phyloP scores from a whole-genome alignment of 2,329 filamentous ascomycete species.

The Trichoderma endophyticum region DNA sequence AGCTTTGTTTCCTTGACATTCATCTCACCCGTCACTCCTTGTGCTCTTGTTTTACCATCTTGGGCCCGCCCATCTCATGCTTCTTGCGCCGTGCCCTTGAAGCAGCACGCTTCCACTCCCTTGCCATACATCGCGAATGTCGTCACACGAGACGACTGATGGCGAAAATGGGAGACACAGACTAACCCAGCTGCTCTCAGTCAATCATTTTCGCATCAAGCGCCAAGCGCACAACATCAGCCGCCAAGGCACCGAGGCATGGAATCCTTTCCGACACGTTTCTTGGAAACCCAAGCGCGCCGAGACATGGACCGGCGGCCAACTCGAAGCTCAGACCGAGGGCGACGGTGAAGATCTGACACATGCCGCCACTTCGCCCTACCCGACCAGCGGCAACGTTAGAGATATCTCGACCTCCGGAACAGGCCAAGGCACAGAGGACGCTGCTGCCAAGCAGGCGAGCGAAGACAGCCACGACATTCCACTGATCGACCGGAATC shows the following conservation, averaged over 20 bases:
- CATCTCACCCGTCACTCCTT: neutral
- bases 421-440: constrained; percentile 26
- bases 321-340: constrained; percentile 32
- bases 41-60: neutral
- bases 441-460: constrained; percentile 23
- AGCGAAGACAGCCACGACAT: constrained; percentile 23
- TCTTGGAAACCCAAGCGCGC: constrained; percentile 26
- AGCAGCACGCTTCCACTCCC: constrained; percentile 13
- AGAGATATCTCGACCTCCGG: constrained; percentile 28
- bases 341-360: constrained; percentile 33
- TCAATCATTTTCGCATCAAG: constrained; percentile 46
- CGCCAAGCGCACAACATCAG: constrained; percentile 43
- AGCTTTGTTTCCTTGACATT: neutral
- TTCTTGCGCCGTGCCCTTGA: constrained; percentile 1
- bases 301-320: constrained; percentile 35
- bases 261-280: constrained; percentile 47
- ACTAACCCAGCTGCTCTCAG: constrained; percentile 29
- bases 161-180: neutral
- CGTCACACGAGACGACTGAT: constrained; percentile 7
- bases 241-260: constrained; percentile 37
- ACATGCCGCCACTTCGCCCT: constrained; percentile 36
- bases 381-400: constrained; percentile 16
- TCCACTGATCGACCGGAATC: constrained; percentile 22
- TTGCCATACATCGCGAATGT: constrained; percentile 11
- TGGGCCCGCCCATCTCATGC: constrained; percentile 9